These are phyloP conservation scores for Conticribra guillardii DNA, from an alignment of 108 stramenopile species.

Conservation along the genomic window DNA sequence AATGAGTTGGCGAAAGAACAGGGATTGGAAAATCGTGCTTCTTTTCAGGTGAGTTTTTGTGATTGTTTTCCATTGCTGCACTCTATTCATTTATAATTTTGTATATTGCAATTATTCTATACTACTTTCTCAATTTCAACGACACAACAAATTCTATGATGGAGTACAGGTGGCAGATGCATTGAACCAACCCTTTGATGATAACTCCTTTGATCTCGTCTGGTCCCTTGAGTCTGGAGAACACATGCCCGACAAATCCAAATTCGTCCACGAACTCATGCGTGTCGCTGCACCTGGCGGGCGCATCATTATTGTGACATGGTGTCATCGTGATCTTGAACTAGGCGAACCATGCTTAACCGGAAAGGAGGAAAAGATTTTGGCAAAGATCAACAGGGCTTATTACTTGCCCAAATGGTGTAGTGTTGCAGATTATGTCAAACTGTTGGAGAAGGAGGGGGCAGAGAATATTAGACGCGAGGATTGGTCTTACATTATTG, in stretches of 20 bases:
- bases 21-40: slow-evolving; percentile 68
- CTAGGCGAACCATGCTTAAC: slow-evolving; percentile 72
- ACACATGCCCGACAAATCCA: slow-evolving; percentile 97
- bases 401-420: slow-evolving; percentile 95
- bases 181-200: slow-evolving; percentile 86
- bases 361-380: slow-evolving; percentile 72
- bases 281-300: slow-evolving; percentile 83
- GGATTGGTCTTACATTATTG: slow-evolving; percentile 93
- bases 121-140: background rate
- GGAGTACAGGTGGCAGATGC: slow-evolving; percentile 90
- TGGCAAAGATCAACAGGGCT: slow-evolving; percentile 86
- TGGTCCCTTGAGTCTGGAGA: slow-evolving; percentile 96
- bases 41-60: slow-evolving; percentile 62
- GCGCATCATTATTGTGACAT: slow-evolving; percentile 92
- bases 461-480: slow-evolving; percentile 67
- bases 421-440: slow-evolving; percentile 78
- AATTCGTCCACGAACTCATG: slow-evolving; percentile 90
- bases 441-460: slow-evolving; percentile 73
- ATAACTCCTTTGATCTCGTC: slow-evolving; percentile 90
- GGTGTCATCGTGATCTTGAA: slow-evolving; percentile 93
- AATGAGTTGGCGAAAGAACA: slow-evolving; percentile 86
- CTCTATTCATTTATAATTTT: background rate
- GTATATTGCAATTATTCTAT: slow-evolving; percentile 8
- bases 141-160: background rate
- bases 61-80: slow-evolving; percentile 3